A percentile compares a stretch with the other conserved stretches of the same genome.
Conservation (phyloP, 2,329 filamentous ascomycete genomes). For the Rhynchosporium graminicola region DNA sequence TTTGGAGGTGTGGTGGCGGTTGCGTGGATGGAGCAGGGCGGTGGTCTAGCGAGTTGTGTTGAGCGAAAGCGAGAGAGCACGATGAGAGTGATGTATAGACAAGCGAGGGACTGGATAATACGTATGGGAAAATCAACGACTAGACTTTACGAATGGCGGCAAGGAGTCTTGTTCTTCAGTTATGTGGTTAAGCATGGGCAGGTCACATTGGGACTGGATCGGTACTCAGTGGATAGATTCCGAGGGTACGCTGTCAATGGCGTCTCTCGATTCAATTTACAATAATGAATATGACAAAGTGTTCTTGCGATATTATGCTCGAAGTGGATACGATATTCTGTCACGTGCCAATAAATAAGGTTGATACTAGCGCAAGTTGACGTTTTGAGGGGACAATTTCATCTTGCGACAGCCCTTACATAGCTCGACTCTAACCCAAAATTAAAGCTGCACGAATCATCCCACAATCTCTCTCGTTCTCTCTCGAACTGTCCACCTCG, state of each 20-base stretch:
- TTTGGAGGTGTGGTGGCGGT: constrained; percentile 15
- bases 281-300: constrained; percentile 12
- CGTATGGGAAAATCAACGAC: constrained; percentile 30
- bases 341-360: constrained; percentile 9
- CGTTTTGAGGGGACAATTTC: constrained; percentile 7
- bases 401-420: constrained; percentile 3
- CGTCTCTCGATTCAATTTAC: constrained; percentile 25
- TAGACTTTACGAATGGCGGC: constrained; percentile 30
- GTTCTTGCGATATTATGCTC: background rate
- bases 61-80: constrained; percentile 8
- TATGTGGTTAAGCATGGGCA: constrained; percentile 19
- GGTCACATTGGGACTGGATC: constrained; percentile 25
- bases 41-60: constrained; percentile 14
- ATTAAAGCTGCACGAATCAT: background rate
- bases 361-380: constrained; percentile 2
- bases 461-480: background rate
- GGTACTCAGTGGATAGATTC: constrained; percentile 34
- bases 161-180: constrained; percentile 30
- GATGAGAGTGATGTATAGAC: constrained; percentile 15
- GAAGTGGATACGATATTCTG: background rate
- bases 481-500: background rate
- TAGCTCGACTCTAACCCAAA: background rate
- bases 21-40: constrained; percentile 8
- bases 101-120: constrained; percentile 31
- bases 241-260: constrained; percentile 29